Base-by-base conservation (phyloP, 345 rosid species). In the Firmiana major region DNA sequence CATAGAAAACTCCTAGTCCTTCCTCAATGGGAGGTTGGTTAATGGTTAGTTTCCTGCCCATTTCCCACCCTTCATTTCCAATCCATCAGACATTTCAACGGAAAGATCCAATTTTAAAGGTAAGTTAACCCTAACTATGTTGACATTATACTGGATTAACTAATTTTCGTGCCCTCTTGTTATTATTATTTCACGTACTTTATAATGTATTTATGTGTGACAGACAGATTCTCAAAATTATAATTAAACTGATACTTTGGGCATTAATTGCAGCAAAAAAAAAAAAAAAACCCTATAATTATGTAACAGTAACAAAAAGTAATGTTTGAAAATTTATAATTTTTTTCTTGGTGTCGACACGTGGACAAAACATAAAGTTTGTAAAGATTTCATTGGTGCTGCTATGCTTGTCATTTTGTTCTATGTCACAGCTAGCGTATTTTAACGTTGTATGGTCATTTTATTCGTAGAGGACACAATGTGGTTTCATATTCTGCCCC, bases 51-150 rank as follows among this genome's bases (percentile, higher is more conserved):
- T 82, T 81, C 80, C 80, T 24, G 31, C 79, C 53, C 57, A 70
- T 84, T 82, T 80, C 85, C 72, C 79, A 81, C 85, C 85, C 78
- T 75, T 81, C 83, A 38, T 79, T 83, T 42, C 28, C 36, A 48
- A 81, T 42, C 28, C 36, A 48, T 70, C 80, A 60, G 74, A 81
- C 81, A 80, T 85, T 85, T 85, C 88, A 83, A 86, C 83, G 3
- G 74, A n/a, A 73, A 79, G 89, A 85, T 86, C 89, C 87, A 73
- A 48, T 31, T 69, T 88, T 85, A 40, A 57, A 79, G 89, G 85
- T 58, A 80, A 73, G 16, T 69, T 26, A 24, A 45, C 46, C 84
- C 82, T 60, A 57, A 34, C 70, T 54, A 60, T 45, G 73, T 74
- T 76, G 72, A 57, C 43, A 45, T 57, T 31, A 26, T 31, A 40